phyloP scores from a whole-genome alignment of 805 yeast species.

The Priceomyces melissophilus region DNA sequence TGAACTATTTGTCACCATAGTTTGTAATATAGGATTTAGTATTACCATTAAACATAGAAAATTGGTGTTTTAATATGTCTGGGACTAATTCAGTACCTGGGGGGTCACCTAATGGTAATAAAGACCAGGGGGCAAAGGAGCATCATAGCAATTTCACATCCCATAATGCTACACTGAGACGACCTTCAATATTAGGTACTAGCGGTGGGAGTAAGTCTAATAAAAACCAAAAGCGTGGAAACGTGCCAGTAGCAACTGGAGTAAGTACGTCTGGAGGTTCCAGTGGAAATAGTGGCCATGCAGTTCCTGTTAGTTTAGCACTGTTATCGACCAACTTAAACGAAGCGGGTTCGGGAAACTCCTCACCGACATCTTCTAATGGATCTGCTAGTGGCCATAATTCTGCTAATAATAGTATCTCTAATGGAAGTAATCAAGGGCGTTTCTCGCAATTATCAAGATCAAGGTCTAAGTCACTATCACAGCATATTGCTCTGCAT shows the following conservation, averaged over 20 bases:
- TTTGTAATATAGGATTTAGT: too few species aligned
- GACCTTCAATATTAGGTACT: conserved; percentile 1
- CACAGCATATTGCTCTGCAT: conserved; percentile 13
- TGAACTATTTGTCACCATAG: too few species aligned
- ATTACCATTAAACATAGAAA: not conserved
- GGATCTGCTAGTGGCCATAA: too few species aligned
- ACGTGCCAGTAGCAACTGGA: too few species aligned
- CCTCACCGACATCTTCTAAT: too few species aligned
- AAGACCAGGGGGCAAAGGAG: conserved; percentile 1
- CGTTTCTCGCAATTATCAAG: not conserved
- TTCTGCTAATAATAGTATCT: not conserved
- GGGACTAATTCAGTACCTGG: conserved; percentile 3
- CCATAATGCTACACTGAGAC: not conserved
- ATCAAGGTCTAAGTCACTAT: conserved; percentile 15
- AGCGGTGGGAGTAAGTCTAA: too few species aligned
- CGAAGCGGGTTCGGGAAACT: too few species aligned
- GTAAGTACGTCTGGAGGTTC: too few species aligned
- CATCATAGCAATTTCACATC: not conserved
- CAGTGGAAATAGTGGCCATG: too few species aligned
- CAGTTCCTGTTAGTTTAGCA: too few species aligned
- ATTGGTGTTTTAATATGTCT: conserved; percentile 2
- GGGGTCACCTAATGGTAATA: not conserved
- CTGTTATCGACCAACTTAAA: too few species aligned
- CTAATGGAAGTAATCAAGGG: not conserved
- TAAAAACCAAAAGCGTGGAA: too few species aligned